phyloP scores from a whole-genome alignment of 1,139 yeast genomes.

The Martiniozyma asiatica region DNA sequence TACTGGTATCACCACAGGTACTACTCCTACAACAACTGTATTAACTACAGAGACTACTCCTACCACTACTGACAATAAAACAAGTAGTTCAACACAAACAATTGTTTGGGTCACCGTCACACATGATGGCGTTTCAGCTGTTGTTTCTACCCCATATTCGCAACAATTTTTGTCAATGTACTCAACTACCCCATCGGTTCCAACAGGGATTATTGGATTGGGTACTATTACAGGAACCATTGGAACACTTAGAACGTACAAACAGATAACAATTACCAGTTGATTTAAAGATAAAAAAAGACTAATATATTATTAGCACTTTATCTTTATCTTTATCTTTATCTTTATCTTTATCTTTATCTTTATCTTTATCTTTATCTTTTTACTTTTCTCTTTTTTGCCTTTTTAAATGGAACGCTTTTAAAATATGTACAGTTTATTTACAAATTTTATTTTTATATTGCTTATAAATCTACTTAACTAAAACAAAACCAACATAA shows the following conservation, averaged over 20 bases:
- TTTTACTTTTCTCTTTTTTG: not conserved
- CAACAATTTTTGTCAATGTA: conserved; percentile 36
- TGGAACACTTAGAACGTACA: conserved; percentile 41
- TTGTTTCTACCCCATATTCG: conserved; percentile 23
- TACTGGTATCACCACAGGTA: conserved; percentile 11
- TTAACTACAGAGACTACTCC: conserved; percentile 7
- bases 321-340: no score
- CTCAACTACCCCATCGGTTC: conserved; percentile 28
- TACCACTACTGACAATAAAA: conserved; percentile 10
- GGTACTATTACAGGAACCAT: conserved; percentile 45
- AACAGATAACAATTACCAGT: conserved; percentile 1
- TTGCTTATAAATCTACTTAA: not conserved
- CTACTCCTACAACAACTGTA: conserved; percentile 9
- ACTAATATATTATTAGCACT: no score
- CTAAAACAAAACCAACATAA: not conserved
- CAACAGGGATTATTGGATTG: conserved; percentile 44
- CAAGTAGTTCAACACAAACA: conserved; percentile 11
- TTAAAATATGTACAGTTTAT: no score
- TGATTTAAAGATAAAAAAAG: no score
- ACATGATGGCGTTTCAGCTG: conserved; percentile 8
- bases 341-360: not conserved
- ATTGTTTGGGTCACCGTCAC: conserved; percentile 13
- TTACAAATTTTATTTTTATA: no score
- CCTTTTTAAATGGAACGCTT: no score
- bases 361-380: not conserved